Base-by-base conservation (phyloP, 805 yeast species). In the Candida adriatica region DNA sequence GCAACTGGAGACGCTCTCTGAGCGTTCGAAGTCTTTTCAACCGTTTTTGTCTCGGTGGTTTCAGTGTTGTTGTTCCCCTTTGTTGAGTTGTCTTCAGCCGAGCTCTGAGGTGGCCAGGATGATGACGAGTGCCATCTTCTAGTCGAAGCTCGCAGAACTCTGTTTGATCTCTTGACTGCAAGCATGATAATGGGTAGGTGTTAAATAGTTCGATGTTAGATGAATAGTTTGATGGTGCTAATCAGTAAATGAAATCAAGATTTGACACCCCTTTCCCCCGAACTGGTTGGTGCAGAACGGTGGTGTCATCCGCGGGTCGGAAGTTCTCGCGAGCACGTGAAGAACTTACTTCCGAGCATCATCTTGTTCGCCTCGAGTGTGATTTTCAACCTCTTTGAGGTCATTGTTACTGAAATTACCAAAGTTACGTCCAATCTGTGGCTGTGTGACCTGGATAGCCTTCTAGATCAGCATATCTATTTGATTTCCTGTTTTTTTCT, bases 51-150 rank as follows among this genome's bases (percentile, higher is more conserved):
- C n/a, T n/a, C n/a, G n/a, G n/a, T n/a, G n/a, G n/a, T n/a, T n/a
- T n/a, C n/a, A n/a, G n/a, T n/a, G n/a, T n/a, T n/a, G n/a, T 27
- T 20, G 22, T n/a, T 17, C 24, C 15, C 27, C 25, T 35, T 39
- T 26, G 27, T 34, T 29, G 23, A 27, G 32, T 16, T 25, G 33
- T 27, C 20, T 27, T 27, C 31, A 19, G 31, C 38, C 22, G 31
- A 31, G 6, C 31, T 7, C 24, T 33, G 37, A 13, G 43, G 43
- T 11, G 43, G 39, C 38, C 37, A 34, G n/a, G 43, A 39, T 8
- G 43, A 39, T 6, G 43, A 39, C 27, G 43, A 39, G 34, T 39
- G 43, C 36, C 39, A 39, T 35, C 43, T 39, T 35, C 38, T 39
- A 33, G 37, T 31, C 8, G 22, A 19, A 19, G 11, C 22, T 19